Base-by-base conservation (phyloP, 257 asterid species). In the Gentiana macrophylla region DNA sequence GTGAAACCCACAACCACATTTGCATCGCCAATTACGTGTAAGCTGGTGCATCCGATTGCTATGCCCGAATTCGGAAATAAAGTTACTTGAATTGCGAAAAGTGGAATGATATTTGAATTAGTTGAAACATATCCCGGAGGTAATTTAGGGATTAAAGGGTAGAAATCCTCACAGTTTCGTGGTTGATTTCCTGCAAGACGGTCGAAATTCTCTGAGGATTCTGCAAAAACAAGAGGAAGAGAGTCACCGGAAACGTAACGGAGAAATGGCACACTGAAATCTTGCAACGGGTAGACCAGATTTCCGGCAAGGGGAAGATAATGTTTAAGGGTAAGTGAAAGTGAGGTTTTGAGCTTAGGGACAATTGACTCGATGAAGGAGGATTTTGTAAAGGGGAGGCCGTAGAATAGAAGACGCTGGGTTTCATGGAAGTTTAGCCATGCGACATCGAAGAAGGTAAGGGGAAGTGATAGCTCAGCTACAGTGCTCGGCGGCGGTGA, bases 341-440 rank as follows among this genome's bases (percentile, higher is more conserved):
- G 74, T 1, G 86, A 84, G 2, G 69, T 37, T 58, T 77, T 75
- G 50, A 81, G 80, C 3, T 62, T 15, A 1, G 95, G 86, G 37
- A 78, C 38, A 3, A 75, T 2, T 12, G 58, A 69, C 5, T 78
- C 62, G 0, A 53, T 0, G 79, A 82, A 82, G 35, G 59, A 8
- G n/a, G 65, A 0, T 4, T 45, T 68, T 0, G 84, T 61, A 8
- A 49, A 63, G 0, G 84, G 67, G 55, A 53, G 13, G 8, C 63
- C 61, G 53, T 76, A 85, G 70, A 85, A 80, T 61, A 78, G 4
- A 34, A 80, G 70, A 32, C 67, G 70, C 12, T 62, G 82, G 4
- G 68, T 55, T 3, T 68, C 76, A 12, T 65, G 65, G 37, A 60
- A 74, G 35, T 35, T 70, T 24, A 82, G 11, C 86, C 92, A 85